Evolutionary conservation across 768 basidiomycete genomes (phyloP).

Genomic region (Collybia sordida): DNA sequence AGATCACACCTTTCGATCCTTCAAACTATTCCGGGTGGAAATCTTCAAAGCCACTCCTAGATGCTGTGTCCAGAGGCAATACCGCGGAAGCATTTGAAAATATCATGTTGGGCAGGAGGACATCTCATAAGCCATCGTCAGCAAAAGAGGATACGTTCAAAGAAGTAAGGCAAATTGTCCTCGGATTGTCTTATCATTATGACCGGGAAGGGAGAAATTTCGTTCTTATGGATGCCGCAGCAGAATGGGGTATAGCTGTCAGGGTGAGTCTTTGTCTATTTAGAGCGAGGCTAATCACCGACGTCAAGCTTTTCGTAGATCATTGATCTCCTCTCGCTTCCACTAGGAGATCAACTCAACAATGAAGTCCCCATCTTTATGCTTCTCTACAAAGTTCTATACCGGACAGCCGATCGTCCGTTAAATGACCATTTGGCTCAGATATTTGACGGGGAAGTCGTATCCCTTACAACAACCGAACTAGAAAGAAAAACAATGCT

Average conservation of each 20-base stretch:
- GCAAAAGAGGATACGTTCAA: conserved; percentile 26
- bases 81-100: conserved; percentile 17
- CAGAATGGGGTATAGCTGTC: conserved; percentile 21
- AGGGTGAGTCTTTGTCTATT: conserved; percentile 13
- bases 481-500: conserved; percentile 32
- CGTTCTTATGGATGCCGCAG: conserved; percentile 17
- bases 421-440: conserved; percentile 12
- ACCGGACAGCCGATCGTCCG: conserved; percentile 10
- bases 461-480: conserved; percentile 15
- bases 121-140: conserved; percentile 8
- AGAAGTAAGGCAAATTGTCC: conserved; percentile 24
- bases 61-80: conserved; percentile 17
- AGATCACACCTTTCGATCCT: conserved; percentile 8
- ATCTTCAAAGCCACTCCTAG: conserved; percentile 10
- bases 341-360: neutral
- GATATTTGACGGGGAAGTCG: conserved; percentile 7
- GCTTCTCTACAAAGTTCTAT: conserved; percentile 24
- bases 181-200: conserved; percentile 17
- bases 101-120: conserved; percentile 4
- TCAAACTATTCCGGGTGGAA: conserved; percentile 14
- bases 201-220: conserved; percentile 15
- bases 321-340: conserved; percentile 17
- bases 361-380: conserved; percentile 23
- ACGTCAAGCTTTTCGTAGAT: conserved; percentile 17
- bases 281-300: neutral